These are phyloP conservation scores for Backusella mclennaniae DNA, from an alignment of 192 early-diverging fungal species.

Conservation along the genomic window DNA sequence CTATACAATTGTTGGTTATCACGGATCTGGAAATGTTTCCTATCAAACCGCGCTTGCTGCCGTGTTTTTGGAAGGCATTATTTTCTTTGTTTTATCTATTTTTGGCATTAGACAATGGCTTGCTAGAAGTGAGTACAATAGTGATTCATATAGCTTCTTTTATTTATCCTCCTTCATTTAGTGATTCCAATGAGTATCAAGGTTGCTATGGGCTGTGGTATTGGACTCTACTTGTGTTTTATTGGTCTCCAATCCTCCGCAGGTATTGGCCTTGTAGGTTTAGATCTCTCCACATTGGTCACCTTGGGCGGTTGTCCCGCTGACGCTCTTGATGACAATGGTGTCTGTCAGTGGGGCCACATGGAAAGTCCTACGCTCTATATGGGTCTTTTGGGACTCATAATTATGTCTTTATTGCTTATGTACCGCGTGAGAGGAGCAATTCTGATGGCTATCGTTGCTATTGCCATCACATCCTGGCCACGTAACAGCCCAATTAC, in stretches of 20 bases:
- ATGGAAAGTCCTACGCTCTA: constrained; percentile 59
- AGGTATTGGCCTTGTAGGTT: constrained; percentile 73
- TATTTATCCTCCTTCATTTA: not conserved
- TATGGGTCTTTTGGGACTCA: constrained; percentile 55
- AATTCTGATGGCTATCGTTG: constrained; percentile 68
- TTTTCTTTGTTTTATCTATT: constrained; percentile 75
- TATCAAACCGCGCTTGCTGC: constrained; percentile 68
- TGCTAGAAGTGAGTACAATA: constrained; percentile 38
- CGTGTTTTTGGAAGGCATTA: constrained; percentile 78
- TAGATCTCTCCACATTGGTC: constrained; percentile 64
- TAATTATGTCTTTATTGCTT: constrained; percentile 62
- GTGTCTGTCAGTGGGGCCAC: constrained; percentile 54
- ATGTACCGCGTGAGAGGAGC: constrained; percentile 67
- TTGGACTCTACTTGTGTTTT: constrained; percentile 76
- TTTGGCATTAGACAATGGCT: constrained; percentile 78
- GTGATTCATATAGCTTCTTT: not conserved
- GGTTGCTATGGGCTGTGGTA: constrained; percentile 73
- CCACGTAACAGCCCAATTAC: constrained; percentile 65
- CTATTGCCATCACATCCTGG: constrained; percentile 76
- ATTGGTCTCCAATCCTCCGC: constrained; percentile 80
- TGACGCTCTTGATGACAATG: constrained; percentile 52
- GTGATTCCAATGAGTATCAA: constrained; percentile 69
- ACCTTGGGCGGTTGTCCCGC: constrained; percentile 63
- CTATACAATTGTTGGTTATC: constrained; percentile 75
- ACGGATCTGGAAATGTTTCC: constrained; percentile 66